These are phyloP conservation scores for Lyophyllum shimeji DNA, from an alignment of 768 basidiomycete species.

Conservation along the genomic window DNA sequence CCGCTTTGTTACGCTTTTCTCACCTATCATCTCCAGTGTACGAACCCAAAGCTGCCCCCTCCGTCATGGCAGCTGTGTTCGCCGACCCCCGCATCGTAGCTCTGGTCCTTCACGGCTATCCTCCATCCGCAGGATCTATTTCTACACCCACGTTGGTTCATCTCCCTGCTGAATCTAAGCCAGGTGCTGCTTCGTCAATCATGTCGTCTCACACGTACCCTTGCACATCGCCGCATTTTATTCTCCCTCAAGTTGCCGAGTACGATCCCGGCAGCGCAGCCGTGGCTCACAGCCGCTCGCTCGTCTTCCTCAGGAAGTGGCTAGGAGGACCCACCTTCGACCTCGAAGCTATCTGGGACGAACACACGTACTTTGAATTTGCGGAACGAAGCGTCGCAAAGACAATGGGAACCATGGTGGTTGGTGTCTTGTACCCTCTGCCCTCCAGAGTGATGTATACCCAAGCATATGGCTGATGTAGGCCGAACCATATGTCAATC, in stretches of 20 bases:
- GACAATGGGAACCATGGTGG: constrained; percentile 59
- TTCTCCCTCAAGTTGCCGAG: constrained; percentile 38
- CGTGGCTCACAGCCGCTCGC: constrained; percentile 44
- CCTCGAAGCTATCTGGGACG: constrained; percentile 61
- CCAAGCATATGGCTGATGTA: constrained; percentile 11
- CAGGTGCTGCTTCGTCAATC: constrained; percentile 20
- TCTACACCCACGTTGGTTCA: constrained; percentile 37
- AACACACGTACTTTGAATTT: constrained; percentile 58
- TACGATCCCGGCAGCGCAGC: constrained; percentile 43
- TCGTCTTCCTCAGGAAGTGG: constrained; percentile 43
- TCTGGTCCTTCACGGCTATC: constrained; percentile 36
- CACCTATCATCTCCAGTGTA: constrained; percentile 28
- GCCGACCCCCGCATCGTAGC: constrained; percentile 33
- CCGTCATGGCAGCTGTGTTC: constrained; percentile 26
- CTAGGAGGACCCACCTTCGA: constrained; percentile 54
- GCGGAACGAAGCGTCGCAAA: constrained; percentile 46
- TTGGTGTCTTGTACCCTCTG: constrained; percentile 23
- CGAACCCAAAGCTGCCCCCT: constrained; percentile 26
- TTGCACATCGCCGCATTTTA: constrained; percentile 37
- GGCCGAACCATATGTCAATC: constrained; percentile 62
- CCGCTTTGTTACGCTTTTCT: not conserved
- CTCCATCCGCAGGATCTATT: constrained; percentile 16
- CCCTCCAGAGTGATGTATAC: not conserved
- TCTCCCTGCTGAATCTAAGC: constrained; percentile 25
- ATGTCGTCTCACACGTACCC: constrained; percentile 23